Percentiles rank a stretch among this genome's conserved stretches.
Evolutionary conservation across 129 eudicot species (phyloP).

Genomic region (Escallonia rubra): DNA sequence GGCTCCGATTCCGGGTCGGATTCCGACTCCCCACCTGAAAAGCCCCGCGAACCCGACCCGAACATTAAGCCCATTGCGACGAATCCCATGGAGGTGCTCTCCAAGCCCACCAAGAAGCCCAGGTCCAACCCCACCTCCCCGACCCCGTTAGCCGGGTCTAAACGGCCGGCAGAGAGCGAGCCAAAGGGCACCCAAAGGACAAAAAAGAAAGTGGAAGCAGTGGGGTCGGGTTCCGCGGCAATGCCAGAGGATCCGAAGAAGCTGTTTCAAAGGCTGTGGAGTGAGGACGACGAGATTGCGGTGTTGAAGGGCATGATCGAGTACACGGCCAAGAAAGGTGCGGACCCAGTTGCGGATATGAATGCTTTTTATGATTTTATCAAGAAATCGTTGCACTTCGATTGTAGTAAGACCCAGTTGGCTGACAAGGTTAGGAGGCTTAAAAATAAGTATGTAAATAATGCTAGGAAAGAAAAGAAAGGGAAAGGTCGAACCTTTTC

Average conservation of each 20-base stretch:
- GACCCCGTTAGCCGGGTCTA: constrained; percentile 13
- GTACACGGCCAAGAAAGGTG: constrained; percentile 12
- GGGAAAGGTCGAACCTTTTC: constrained; percentile 35
- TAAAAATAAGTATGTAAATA: constrained; percentile 24
- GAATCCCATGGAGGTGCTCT: constrained; percentile 30
- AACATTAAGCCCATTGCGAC: constrained; percentile 30
- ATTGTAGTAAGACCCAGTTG: constrained; percentile 19
- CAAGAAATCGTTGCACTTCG: constrained; percentile 26
- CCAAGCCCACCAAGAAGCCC: constrained; percentile 20
- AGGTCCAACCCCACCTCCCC: constrained; percentile 38
- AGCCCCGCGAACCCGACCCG: constrained; percentile 17
- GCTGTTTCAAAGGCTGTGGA: constrained; percentile 36
- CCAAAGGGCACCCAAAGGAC: constrained; percentile 20
- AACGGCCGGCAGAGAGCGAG: constrained; percentile 36
- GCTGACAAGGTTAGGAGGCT: constrained; percentile 24
- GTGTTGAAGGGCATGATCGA: constrained; percentile 32
- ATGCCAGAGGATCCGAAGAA: constrained; percentile 24
- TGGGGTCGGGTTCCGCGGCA: too few relatives aligned
- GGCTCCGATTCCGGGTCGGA: constrained; percentile 15
- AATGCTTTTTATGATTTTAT: constrained; percentile 25
- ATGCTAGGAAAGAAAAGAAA: constrained; percentile 25
- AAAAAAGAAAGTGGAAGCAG: constrained; percentile 27
- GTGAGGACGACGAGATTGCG: constrained; percentile 39
- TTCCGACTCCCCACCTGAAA: constrained; percentile 18
- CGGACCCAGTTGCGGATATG: constrained; percentile 13